phyloP scores from a whole-genome alignment of 371 early-diverging fungal genomes.

The Mycotypha africana region DNA sequence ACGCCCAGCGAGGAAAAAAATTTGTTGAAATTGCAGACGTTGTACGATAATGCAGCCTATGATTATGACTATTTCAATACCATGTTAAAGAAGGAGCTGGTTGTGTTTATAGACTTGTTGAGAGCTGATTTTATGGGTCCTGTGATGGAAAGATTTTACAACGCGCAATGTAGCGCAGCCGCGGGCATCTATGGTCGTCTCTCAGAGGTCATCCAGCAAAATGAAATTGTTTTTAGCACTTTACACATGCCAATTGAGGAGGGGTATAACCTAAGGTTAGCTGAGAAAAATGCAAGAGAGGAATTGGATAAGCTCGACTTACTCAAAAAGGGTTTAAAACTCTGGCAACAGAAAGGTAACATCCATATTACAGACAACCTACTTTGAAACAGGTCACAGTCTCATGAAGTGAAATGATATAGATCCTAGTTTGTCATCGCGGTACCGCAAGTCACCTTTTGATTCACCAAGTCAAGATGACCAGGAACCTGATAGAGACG shows the following conservation, averaged over 20 bases:
- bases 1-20: constrained; percentile 61
- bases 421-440: too few species aligned
- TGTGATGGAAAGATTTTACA: constrained; percentile 64
- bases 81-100: constrained; percentile 62
- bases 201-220: constrained; percentile 42
- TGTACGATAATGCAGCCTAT: constrained; percentile 64
- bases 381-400: background rate
- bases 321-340: background rate
- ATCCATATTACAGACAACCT: background rate
- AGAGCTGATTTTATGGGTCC: constrained; percentile 64
- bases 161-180: constrained; percentile 59
- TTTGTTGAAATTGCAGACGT: constrained; percentile 57
- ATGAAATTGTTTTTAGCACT: constrained; percentile 23
- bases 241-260: constrained; percentile 24
- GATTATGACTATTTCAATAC: constrained; percentile 70
- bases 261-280: constrained; percentile 21
- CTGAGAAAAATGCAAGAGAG: constrained; percentile 15
- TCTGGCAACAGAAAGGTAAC: constrained; percentile 6
- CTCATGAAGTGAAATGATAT: background rate
- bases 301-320: constrained; percentile 33
- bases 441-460: constrained; percentile 5
- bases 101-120: constrained; percentile 52
- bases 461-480: constrained; percentile 7
- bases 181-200: constrained; percentile 42
- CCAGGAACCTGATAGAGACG: constrained; percentile 13